Conservation (phyloP, 768 basidiomycete species). For the Boletus sp. region DNA sequence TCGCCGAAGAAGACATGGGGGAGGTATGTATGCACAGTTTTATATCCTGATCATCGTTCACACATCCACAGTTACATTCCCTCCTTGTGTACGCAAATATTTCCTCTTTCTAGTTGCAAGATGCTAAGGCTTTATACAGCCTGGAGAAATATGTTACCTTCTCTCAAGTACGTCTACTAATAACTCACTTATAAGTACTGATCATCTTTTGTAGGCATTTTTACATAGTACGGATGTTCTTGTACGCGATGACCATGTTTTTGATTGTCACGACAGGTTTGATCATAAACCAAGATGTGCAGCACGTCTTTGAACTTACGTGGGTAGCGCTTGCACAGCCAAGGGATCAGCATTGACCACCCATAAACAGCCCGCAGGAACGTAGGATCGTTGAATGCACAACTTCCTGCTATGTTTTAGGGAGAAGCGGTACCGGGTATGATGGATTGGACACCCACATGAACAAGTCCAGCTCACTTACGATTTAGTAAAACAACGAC, state of each 20-base stretch:
- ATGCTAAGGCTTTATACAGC: slow-evolving; percentile 43
- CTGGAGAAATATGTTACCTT: slow-evolving; percentile 32
- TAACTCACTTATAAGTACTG: slow-evolving; percentile 36
- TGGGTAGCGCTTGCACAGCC: slow-evolving; percentile 3
- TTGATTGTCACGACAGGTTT: slow-evolving; percentile 16
- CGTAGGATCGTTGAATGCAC: slow-evolving; percentile 57
- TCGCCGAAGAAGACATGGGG: slow-evolving; percentile 45
- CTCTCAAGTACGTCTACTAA: slow-evolving; percentile 21
- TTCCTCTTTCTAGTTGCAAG: not conserved
- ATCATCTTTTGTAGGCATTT: slow-evolving; percentile 16
- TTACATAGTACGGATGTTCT: slow-evolving; percentile 16
- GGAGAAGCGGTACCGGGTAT: slow-evolving; percentile 74
- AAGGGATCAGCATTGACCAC: slow-evolving; percentile 14
- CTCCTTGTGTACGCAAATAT: slow-evolving; percentile 50
- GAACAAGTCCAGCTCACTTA: not conserved
- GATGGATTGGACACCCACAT: not conserved
- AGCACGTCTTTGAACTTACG: slow-evolving; percentile 30
- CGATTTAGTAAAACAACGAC: slow-evolving; percentile 65
- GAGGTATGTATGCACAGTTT: slow-evolving; percentile 37
- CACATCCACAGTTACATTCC: slow-evolving; percentile 46
- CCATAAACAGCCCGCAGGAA: slow-evolving; percentile 41
- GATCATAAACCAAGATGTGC: slow-evolving; percentile 21
- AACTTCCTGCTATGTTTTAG: slow-evolving; percentile 63
- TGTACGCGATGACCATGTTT: not conserved
- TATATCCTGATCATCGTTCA: not conserved